A percentile compares a stretch with the other conserved stretches of the same genome.
These are phyloP conservation scores for Magnolia sinica DNA, from an alignment of 164 flowering plant species.

Conservation along the genomic window DNA sequence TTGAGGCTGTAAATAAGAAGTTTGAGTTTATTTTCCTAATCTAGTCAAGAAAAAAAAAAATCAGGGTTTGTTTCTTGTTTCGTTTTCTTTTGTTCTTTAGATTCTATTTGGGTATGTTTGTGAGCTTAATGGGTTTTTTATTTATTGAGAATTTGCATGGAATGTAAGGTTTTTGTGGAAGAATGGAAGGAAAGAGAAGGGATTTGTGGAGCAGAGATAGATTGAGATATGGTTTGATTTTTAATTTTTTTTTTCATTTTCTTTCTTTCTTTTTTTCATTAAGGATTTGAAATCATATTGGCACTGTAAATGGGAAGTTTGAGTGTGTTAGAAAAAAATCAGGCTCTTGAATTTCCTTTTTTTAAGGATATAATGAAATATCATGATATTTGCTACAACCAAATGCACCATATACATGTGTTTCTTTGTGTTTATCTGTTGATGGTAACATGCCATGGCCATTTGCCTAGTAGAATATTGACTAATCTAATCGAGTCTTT, in stretches of 20 bases:
- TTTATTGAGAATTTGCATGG: not conserved
- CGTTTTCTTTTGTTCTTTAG: not conserved
- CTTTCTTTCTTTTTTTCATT: not conserved
- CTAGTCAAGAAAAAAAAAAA: too few species aligned
- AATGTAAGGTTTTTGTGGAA: not conserved
- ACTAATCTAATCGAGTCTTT: too few species aligned
- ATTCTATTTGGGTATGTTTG: not conserved
- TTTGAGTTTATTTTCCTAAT: not conserved
- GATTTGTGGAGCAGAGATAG: constrained; percentile 30
- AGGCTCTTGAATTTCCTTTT: too few species aligned
- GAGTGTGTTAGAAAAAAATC: not conserved
- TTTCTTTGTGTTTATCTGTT: too few species aligned
- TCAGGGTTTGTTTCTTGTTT: too few species aligned
- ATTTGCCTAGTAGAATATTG: too few species aligned
- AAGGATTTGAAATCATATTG: not conserved
- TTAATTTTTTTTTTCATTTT: not conserved
- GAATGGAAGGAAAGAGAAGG: constrained; percentile 30
- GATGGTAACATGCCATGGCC: too few species aligned
- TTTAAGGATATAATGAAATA: too few species aligned
- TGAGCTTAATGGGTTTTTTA: not conserved
- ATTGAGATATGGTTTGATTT: not conserved
- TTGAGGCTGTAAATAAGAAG: not conserved
- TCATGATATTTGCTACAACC: too few species aligned
- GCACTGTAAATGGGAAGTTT: not conserved
- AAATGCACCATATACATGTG: too few species aligned